Conservation (phyloP, 2,329 filamentous ascomycete species). For the Arthroderma sp. region DNA sequence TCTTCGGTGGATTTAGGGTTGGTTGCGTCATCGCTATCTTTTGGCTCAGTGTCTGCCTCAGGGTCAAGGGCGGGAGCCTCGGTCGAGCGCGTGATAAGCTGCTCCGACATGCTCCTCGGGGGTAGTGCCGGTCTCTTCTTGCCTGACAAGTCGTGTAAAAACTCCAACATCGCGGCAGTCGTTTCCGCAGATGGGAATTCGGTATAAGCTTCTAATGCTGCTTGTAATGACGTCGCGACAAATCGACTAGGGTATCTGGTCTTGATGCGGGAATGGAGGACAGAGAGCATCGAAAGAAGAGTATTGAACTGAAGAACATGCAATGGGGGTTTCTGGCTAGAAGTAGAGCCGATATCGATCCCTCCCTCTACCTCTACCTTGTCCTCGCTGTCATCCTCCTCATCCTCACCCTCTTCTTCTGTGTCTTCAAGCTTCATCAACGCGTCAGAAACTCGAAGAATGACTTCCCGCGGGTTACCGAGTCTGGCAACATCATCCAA, state of each 20-base stretch:
- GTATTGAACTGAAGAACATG: slow-evolving; percentile 30
- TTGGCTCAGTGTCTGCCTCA: slow-evolving; percentile 38
- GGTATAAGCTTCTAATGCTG: slow-evolving; percentile 47
- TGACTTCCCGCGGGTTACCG: slow-evolving; percentile 52
- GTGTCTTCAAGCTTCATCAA: slow-evolving; percentile 43
- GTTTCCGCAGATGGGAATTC: slow-evolving; percentile 43
- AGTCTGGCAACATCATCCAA: slow-evolving; percentile 47
- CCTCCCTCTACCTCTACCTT: slow-evolving; percentile 1
- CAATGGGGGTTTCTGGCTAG: slow-evolving; percentile 10
- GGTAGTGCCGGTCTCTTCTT: slow-evolving; percentile 46
- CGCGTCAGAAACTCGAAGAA: slow-evolving; percentile 49
- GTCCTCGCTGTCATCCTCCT: slow-evolving; percentile 18
- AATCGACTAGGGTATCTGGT: slow-evolving; percentile 53
- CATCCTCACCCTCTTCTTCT: slow-evolving; percentile 21
- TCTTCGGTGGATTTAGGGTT: slow-evolving; percentile 31
- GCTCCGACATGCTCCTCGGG: slow-evolving; percentile 42
- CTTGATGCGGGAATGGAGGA: slow-evolving; percentile 48
- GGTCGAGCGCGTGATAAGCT: slow-evolving; percentile 23
- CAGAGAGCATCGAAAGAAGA: slow-evolving; percentile 39
- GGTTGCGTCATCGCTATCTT: slow-evolving; percentile 11
- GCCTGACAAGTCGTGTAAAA: slow-evolving; percentile 44
- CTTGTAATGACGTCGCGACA: slow-evolving; percentile 49
- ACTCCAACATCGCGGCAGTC: slow-evolving; percentile 43
- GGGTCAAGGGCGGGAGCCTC: slow-evolving; percentile 40
- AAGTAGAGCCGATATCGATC: slow-evolving; percentile 3